Base-by-base conservation (phyloP, 2,329 filamentous ascomycete species). In the Hypoxylon sp. region DNA sequence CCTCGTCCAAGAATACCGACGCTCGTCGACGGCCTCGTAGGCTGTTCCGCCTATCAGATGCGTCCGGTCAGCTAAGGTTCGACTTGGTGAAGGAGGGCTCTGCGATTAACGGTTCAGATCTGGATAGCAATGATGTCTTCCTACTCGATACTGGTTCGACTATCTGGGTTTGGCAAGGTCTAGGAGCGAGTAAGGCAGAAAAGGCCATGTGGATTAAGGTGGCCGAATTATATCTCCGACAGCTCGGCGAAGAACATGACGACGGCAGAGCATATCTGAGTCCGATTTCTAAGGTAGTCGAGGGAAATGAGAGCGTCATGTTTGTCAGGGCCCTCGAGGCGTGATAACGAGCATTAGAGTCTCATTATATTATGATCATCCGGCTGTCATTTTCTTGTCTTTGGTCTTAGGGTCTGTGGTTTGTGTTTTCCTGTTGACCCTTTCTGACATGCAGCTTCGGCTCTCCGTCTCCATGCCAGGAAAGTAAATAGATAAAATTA, bases 81-180 rank as follows among this genome's bases (percentile, higher is more conserved):
- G 80, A 84, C 48, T 77, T 87, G 2, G 82, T 89, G 65, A 89
- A 86, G 71, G 84, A 89, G 44, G 85, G 84, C 0, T 72, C 77
- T 26, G 72, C 71, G 1, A 80, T 88, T 12, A 72, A 77, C 2
- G 74, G 71, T 46, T 73, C 77, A 0, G 87, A 89, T 67, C 77
- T 91, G 5, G 82, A 89, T 65, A 82, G 81, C 40, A 80, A 83
- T 46, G 88, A 91, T 70, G 83, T 91, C 4, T 91, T 91, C 71
- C 74, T 91, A 18, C 80, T 89, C 64, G 87, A 89, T 68, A 81
- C 80, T 0, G 87, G 87, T 5, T 82, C 75, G 52, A 78, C 78
- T 6, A 79, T 91, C 32, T 91, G 88, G 88, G 86, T 91, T 1
- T 91, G 89, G 89, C 83, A 89, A 71, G 89, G 89, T 0, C 76